A percentile compares a stretch with the other conserved stretches of the same genome.
These are phyloP conservation scores for Pelargonium australe DNA, from an alignment of 441 rosid species.

Conservation along the genomic window DNA sequence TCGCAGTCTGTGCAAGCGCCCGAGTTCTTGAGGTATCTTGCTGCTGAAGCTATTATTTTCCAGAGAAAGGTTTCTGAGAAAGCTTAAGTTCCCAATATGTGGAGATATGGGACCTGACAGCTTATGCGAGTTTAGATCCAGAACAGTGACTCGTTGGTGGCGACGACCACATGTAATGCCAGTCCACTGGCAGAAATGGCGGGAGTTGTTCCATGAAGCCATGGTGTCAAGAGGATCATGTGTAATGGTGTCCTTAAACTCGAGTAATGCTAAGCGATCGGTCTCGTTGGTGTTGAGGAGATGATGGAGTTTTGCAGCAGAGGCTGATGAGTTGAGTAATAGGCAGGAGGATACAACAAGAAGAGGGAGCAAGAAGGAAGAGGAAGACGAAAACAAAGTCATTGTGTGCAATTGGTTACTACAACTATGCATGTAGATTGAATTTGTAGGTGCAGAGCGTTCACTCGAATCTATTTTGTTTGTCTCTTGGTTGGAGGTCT, in stretches of 20 bases:
- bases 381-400: too few species aligned
- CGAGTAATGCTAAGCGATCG: not conserved
- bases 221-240: slow-evolving; percentile 8
- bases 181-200: slow-evolving; percentile 18
- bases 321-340: too few species aligned
- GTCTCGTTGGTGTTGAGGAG: slow-evolving; percentile 11
- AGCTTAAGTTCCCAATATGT: slow-evolving; percentile 23
- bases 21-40: slow-evolving; percentile 15
- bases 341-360: too few species aligned
- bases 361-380: too few species aligned
- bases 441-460: too few species aligned
- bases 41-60: slow-evolving; percentile 8
- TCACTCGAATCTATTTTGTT: too few species aligned
- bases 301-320: too few species aligned
- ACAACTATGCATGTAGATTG: too few species aligned
- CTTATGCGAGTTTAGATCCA: slow-evolving; percentile 1
- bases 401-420: too few species aligned
- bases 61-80: not conserved
- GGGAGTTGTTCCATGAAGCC: slow-evolving; percentile 14
- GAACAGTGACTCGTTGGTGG: slow-evolving; percentile 14
- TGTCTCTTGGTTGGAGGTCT: too few species aligned
- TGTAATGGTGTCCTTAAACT: not conserved
- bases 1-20: not conserved
- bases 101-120: slow-evolving; percentile 19
- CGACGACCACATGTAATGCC: slow-evolving; percentile 11